Conservation (phyloP, 441 rosid species). For the Biscutella auriculata region DNA sequence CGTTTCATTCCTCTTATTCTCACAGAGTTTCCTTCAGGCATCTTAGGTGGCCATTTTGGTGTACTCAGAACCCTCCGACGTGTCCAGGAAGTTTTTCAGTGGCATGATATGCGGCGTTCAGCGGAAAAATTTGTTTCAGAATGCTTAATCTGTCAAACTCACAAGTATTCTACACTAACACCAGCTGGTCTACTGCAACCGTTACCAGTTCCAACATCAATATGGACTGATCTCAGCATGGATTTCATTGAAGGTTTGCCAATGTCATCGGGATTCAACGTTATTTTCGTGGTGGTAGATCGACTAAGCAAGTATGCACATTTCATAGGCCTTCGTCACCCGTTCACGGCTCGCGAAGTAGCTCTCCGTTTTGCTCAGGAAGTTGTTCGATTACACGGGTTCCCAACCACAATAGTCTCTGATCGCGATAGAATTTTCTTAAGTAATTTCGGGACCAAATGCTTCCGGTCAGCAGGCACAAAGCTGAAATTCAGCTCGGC, state of each 20-base stretch:
- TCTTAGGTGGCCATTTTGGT: too few relatives aligned
- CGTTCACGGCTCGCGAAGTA: background rate
- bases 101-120: too few relatives aligned
- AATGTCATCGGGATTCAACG: background rate
- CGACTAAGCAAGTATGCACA: background rate
- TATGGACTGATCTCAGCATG: background rate
- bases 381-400: background rate
- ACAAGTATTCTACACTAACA: background rate
- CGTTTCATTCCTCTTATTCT: too few relatives aligned
- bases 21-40: too few relatives aligned
- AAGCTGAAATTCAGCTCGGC: too few relatives aligned
- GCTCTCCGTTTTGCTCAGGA: background rate
- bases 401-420: background rate
- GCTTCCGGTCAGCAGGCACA: too few relatives aligned
- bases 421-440: too few relatives aligned
- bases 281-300: background rate
- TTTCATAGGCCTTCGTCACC: background rate
- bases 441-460: too few relatives aligned
- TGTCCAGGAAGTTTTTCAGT: too few relatives aligned
- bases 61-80: too few relatives aligned
- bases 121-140: background rate
- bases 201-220: background rate
- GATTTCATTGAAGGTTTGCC: background rate
- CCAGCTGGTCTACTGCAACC: background rate
- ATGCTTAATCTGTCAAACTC: background rate